phyloP scores from a whole-genome alignment of 345 rosid species.

The Citrus sinensis region DNA sequence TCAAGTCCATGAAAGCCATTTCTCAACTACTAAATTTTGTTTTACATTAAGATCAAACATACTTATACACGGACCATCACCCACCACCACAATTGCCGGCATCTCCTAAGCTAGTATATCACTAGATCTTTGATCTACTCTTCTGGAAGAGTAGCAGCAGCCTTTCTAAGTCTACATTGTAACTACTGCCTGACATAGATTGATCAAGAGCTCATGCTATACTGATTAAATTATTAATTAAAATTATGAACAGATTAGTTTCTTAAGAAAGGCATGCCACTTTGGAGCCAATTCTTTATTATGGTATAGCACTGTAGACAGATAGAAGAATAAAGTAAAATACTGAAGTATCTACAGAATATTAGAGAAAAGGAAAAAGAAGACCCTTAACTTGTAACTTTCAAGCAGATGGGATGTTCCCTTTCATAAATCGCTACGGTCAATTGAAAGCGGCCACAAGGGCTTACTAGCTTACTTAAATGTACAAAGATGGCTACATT shows the following conservation, averaged over 20 bases:
- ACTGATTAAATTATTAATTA: not conserved
- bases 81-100: conserved; percentile 27
- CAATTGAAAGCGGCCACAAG: conserved; percentile 26
- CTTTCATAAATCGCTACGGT: conserved; percentile 7
- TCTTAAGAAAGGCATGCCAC: not conserved
- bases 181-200: not conserved
- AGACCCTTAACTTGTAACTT: not conserved
- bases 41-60: not conserved
- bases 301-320: not conserved
- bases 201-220: not conserved
- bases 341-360: not conserved
- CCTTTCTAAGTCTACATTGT: not conserved
- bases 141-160: conserved; percentile 35
- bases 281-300: not conserved
- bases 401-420: conserved; percentile 37
- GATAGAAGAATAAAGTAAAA: not conserved
- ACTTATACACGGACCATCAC: conserved; percentile 21
- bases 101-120: not conserved
- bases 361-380: not conserved
- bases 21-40: conserved; percentile 30
- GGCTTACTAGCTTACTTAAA: conserved; percentile 16
- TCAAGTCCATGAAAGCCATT: conserved; percentile 36
- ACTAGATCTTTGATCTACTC: conserved; percentile 12
- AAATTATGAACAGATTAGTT: not conserved
- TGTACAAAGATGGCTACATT: conserved; percentile 19